A percentile compares a stretch with the other conserved stretches of the same genome.
These are phyloP conservation scores for Strobilomyces echinocephalus DNA, from an alignment of 768 basidiomycete species.

Conservation along the genomic window DNA sequence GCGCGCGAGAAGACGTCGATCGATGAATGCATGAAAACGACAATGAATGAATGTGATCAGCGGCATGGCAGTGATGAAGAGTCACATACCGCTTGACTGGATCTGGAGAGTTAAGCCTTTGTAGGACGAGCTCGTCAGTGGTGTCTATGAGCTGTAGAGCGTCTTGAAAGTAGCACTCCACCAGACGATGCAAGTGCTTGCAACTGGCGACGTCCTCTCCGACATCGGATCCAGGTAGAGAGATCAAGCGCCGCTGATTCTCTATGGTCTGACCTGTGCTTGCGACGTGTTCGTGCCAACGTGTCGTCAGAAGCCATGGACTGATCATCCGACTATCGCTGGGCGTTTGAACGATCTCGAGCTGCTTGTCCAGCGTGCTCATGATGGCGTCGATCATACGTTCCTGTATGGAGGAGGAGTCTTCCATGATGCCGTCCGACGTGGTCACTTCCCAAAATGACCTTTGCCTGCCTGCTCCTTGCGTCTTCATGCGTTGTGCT, in stretches of 20 bases:
- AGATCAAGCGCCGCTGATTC: accelerated
- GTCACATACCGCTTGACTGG: constrained; percentile 1
- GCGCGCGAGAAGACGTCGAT: too few species aligned
- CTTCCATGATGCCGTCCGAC: background rate
- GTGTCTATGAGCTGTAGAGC: background rate
- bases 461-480: background rate
- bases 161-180: background rate
- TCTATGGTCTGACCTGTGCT: accelerated
- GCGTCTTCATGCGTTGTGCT: background rate
- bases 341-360: background rate
- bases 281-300: background rate
- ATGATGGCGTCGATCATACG: background rate
- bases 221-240: background rate
- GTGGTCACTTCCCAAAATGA: background rate
- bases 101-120: constrained; percentile 10
- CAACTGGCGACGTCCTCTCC: background rate
- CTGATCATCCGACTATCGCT: background rate
- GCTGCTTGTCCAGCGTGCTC: background rate
- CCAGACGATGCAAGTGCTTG: accelerated
- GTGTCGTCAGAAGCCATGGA: background rate
- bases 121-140: constrained; percentile 7
- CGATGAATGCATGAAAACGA: too few species aligned
- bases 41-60: too few species aligned
- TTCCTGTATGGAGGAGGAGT: background rate
- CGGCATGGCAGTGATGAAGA: too few species aligned